Evolutionary conservation across 2,329 filamentous ascomycete genomes (phyloP), one percentile per base, ranked within the genome.

Genomic region (Colletotrichum falcatum): DNA sequence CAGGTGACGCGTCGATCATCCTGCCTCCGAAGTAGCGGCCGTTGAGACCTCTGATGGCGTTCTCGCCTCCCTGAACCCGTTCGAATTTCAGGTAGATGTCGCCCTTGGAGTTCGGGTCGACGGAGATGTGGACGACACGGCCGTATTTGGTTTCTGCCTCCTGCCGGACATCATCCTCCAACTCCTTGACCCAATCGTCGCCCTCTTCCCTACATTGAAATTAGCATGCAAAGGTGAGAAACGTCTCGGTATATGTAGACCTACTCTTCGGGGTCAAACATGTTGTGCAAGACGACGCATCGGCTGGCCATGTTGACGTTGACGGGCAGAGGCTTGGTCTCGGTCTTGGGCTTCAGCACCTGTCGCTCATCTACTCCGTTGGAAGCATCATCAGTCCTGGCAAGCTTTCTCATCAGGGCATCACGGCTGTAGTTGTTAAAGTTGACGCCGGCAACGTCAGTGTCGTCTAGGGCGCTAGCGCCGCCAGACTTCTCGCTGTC

Each of bases 371-470:
- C 89, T 77, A 88, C 89, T 76, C 87, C 84, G 77, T 89, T 88
- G 75, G 87, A 84, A 72, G 87, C 83, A 79, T 98, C 94, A 83
- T 98, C 95, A 84, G 93, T 95, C 87, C 96, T 92, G 80, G 96
- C 95, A 83, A 99, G 93, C 85, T 98, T 98, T 82, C 94, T 91
- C 96, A 99, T 99, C 83, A 99, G 91, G 79, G 95, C 94, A 85
- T 98, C 94, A 84, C 96, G 94, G 87, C 94, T 97, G 86, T 97
- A 98, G 83, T 98, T 98, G 88, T 94, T 97, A 92, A 98, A 98
- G 84, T 98, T 98, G 83, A 99, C 95, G 79, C 96, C 96, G 61
- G 93, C 94, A 79, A 99, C 96, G 81, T 99, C 96, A 73, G 95
- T 97, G 80, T 99, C 96, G 83, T 99, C 96, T 62, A 99, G 87